These are phyloP conservation scores for Cunninghamia lanceolata DNA, from an alignment of 75 land plant genomes.

Conservation along the genomic window DNA sequence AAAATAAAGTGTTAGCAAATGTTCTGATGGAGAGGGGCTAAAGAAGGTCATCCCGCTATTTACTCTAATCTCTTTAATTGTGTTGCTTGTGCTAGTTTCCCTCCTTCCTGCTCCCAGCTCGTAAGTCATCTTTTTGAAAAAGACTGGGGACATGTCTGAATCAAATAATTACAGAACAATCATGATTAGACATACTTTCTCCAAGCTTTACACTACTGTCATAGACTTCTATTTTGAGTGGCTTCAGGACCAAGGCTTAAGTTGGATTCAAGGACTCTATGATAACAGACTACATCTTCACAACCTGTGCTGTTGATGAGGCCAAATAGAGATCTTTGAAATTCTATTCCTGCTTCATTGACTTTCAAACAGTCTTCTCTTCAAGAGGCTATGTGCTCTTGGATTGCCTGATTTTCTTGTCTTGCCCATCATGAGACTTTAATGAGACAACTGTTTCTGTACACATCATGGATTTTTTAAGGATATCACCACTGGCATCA, in stretches of 20 bases:
- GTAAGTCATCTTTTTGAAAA: background rate
- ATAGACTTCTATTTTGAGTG: background rate
- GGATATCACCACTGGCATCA: background rate
- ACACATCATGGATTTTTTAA: background rate
- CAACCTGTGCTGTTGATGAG: background rate
- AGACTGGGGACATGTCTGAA: background rate
- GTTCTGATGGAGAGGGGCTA: no score
- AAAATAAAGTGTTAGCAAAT: no score
- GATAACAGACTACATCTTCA: background rate
- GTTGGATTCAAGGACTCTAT: background rate
- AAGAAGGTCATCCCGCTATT: no score
- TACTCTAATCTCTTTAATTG: no score
- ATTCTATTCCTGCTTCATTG: background rate
- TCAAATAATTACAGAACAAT: background rate
- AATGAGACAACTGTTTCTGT: background rate
- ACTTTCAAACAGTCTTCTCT: background rate
- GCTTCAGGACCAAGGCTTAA: background rate
- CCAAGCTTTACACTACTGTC: background rate
- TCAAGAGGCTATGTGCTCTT: background rate
- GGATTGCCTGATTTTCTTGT: background rate
- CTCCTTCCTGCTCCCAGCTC: no score
- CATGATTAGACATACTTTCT: background rate
- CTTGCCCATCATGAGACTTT: background rate
- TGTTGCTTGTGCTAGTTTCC: no score
- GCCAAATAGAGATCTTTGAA: background rate